Evolutionary conservation across 2,329 filamentous ascomycete genomes (phyloP), one percentile per base, ranked within the genome.

Genomic region (Colletotrichum lentis): DNA sequence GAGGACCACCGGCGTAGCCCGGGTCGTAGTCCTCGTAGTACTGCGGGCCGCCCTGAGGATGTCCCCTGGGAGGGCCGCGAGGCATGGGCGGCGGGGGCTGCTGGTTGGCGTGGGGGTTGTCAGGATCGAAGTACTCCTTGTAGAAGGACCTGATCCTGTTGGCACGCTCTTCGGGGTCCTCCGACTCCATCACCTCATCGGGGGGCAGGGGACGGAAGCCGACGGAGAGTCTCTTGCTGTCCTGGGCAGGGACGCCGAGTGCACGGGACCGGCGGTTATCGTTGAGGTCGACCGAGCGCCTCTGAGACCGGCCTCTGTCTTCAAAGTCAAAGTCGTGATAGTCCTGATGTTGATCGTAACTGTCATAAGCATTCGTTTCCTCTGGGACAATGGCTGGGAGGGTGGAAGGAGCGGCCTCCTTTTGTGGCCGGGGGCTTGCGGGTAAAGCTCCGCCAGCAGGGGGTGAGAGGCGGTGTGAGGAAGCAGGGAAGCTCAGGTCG

Each of bases 101-200:
- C 39, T 53, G 49, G 56, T 22, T 49, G 46, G 35, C 56, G 22
- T 58, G 89, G 92, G 67, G 84, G 88, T 69, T 69, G 49, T 97
- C 95, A 35, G 65, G 65, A 72, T 98, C 96, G 74, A 99, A 99
- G 82, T 99, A 99, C 77, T 99, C 96, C 82, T 97, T 97, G 84
- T 99, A 99, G 83, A 99, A 99, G 4, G 96, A 99, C 77, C 96
- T 88, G 73, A 99, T 99, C 67, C 96, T 90, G 83, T 97, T 98
- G 71, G 96, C 96, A 74, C 96, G 89, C 75, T 95, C 90, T 78
- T 98, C 96, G 0, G 96, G 94, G 76, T 97, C 95, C 76, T 98
- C 96, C 3, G 90, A 88, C 50, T 90, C 88, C 37, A 84, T 85
- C 62, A 92, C 88, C 71, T 97, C 92, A 75, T 94, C 90, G 43